Conservation (phyloP, 305 asterid genomes). For the Andrographis paniculata region DNA sequence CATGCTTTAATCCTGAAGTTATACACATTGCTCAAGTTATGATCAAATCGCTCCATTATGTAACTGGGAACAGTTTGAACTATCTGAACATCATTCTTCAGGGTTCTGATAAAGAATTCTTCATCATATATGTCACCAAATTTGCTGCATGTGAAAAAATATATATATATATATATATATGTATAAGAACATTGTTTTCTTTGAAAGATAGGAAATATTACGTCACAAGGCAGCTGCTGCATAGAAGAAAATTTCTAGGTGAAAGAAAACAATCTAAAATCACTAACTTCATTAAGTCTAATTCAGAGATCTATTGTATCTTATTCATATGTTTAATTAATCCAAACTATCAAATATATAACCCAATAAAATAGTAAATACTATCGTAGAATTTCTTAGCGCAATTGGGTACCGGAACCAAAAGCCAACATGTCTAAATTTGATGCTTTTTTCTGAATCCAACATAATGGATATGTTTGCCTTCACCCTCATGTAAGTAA, state of each 20-base stretch:
- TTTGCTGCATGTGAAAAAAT: slow-evolving; percentile 61
- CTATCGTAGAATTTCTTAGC: no score
- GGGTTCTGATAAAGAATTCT: slow-evolving; percentile 41
- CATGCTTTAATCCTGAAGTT: slow-evolving; percentile 76
- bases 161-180: no score
- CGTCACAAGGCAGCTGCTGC: no score
- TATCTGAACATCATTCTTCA: slow-evolving; percentile 68
- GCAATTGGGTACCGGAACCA: no score
- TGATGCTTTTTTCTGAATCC: neutral
- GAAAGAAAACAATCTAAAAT: slow-evolving; percentile 1
- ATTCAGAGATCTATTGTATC: neutral
- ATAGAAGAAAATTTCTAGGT: slow-evolving; percentile 13
- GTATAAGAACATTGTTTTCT: slow-evolving; percentile 19
- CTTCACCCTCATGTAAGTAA: neutral
- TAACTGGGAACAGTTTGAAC: slow-evolving; percentile 60
- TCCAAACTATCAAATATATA: slow-evolving; percentile 5
- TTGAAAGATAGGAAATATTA: no score
- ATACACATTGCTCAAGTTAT: slow-evolving; percentile 57
- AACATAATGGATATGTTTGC: neutral
- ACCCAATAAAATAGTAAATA: neutral
- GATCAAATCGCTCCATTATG: slow-evolving; percentile 66
- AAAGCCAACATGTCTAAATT: neutral
- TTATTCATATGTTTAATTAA: neutral
- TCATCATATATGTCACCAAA: slow-evolving; percentile 80
- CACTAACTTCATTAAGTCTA: slow-evolving; percentile 3